A percentile compares a stretch with the other conserved stretches of the same genome.
These are phyloP conservation scores for Lagenaria siceraria DNA, from an alignment of 306 rosid genomes.

Conservation along the genomic window DNA sequence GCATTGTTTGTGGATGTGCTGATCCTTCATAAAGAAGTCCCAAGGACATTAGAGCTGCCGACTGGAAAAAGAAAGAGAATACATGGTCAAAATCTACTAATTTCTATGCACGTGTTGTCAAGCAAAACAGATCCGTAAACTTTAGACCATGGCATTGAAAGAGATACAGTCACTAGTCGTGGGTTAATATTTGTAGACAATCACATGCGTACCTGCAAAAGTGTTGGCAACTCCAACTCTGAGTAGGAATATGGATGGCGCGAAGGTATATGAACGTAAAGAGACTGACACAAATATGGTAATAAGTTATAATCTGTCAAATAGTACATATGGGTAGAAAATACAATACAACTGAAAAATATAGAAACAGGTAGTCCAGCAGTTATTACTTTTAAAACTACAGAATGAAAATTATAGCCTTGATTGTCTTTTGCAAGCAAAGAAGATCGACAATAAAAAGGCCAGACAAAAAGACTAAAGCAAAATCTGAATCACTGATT, in stretches of 20 bases:
- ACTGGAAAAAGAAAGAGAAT: slow-evolving; percentile 31
- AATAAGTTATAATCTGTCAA: background rate
- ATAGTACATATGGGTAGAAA: background rate
- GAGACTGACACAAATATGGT: slow-evolving; percentile 35
- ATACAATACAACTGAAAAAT: background rate
- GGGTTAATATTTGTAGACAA: background rate
- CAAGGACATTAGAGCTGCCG: slow-evolving; percentile 82
- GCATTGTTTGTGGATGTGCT: slow-evolving; percentile 88
- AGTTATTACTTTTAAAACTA: background rate
- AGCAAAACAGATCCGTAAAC: background rate
- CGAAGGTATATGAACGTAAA: slow-evolving; percentile 79
- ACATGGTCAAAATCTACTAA: slow-evolving; percentile 15
- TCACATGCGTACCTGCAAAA: slow-evolving; percentile 55
- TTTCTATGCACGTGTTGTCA: background rate
- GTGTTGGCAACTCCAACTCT: slow-evolving; percentile 87
- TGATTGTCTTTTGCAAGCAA: background rate
- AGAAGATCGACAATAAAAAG: background rate
- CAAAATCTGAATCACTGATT: background rate
- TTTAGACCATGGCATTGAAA: background rate
- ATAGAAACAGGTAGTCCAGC: background rate
- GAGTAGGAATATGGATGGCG: slow-evolving; percentile 78
- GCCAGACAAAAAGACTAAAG: background rate
- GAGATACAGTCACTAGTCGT: background rate
- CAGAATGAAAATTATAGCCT: background rate
- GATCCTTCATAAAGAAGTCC: slow-evolving; percentile 92